A percentile compares a stretch with the other conserved stretches of the same genome.
Evolutionary conservation across 73 alveolate genomes (phyloP).

Genomic region (Tetrahymena thermophila): DNA sequence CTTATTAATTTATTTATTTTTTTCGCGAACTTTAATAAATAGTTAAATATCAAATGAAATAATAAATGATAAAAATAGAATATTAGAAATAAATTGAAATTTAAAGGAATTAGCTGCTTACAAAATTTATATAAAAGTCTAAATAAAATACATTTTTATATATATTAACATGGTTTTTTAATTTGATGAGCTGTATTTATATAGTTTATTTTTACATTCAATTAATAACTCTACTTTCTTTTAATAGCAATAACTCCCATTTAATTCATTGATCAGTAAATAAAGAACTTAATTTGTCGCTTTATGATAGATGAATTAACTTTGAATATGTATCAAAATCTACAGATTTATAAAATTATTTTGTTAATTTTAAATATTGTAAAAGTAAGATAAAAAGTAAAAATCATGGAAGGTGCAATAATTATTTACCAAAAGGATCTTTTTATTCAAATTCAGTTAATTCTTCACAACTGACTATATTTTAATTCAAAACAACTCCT

Average conservation of each 20-base stretch:
- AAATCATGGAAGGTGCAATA: too few relatives aligned
- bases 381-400: too few relatives aligned
- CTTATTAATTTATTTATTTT: background rate
- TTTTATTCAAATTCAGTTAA: background rate
- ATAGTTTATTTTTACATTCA: background rate
- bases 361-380: too few relatives aligned
- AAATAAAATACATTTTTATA: background rate
- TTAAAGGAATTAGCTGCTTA: background rate
- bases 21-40: background rate
- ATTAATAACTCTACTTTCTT: background rate
- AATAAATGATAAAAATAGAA: background rate
- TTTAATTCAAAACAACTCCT: background rate
- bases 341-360: background rate
- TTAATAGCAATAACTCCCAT: too few relatives aligned
- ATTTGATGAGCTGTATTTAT: background rate
- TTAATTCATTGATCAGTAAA: background rate
- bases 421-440: background rate
- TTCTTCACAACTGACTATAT: background rate
- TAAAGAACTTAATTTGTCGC: background rate
- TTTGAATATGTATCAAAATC: background rate
- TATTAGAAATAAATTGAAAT: background rate
- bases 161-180: background rate
- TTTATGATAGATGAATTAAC: background rate
- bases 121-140: background rate
- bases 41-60: background rate